Conservation (phyloP, 495 filamentous ascomycete species). For the Tuber umbilicatum region DNA sequence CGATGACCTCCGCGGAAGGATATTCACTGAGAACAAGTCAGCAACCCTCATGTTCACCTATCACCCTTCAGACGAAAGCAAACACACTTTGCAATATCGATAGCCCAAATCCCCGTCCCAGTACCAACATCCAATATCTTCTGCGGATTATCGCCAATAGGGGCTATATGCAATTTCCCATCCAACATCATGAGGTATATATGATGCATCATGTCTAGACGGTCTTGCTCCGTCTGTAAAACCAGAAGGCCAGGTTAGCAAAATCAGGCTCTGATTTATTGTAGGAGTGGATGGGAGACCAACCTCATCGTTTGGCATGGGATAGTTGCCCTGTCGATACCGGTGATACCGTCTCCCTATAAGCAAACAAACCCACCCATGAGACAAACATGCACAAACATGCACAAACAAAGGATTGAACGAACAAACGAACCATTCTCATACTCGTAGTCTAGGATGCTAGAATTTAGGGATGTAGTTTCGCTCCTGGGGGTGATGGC, state of each 20-base stretch:
- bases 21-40: constrained; percentile 43
- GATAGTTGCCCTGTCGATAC: constrained; percentile 32
- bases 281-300: neutral
- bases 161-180: constrained; percentile 54
- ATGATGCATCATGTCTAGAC: constrained; percentile 60
- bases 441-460: constrained; percentile 30
- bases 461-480: constrained; percentile 30
- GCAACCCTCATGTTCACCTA: neutral
- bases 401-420: neutral
- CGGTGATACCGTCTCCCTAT: constrained; percentile 33
- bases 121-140: constrained; percentile 58
- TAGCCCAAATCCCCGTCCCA: constrained; percentile 61
- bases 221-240: constrained; percentile 31
- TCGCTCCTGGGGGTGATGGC: constrained; percentile 9
- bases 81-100: constrained; percentile 45
- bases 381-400: constrained; percentile 6
- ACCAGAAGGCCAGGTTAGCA: neutral
- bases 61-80: neutral
- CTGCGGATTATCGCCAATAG: constrained; percentile 38
- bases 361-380: neutral
- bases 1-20: constrained; percentile 53
- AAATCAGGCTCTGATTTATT: neutral
- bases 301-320: constrained; percentile 36
- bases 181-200: constrained; percentile 52
- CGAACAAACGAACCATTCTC: constrained; percentile 26